A percentile compares a stretch with the other conserved stretches of the same genome.
phyloP scores from a whole-genome alignment of 2,329 filamentous ascomycete species.

The Fusarium nurragi region DNA sequence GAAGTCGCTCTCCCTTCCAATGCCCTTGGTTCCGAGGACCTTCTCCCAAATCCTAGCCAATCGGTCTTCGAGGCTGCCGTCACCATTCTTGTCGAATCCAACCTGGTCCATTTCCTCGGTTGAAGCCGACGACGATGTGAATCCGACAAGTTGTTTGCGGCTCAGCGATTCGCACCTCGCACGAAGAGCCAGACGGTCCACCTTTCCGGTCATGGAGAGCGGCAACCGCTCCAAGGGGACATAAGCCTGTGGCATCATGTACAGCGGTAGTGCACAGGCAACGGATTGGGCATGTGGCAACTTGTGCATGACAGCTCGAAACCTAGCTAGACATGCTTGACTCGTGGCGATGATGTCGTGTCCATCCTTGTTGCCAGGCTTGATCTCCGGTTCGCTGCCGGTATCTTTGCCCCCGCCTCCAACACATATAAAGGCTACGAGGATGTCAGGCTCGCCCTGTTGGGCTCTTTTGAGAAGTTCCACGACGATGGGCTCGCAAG shows the following conservation, averaged over 20 bases:
- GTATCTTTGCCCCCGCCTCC: background rate
- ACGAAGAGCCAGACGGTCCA: background rate
- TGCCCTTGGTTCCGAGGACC: background rate
- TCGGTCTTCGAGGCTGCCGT: background rate
- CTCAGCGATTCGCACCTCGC: background rate
- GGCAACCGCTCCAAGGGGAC: background rate
- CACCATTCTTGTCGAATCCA: background rate
- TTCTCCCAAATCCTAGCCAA: background rate
- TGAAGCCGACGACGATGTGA: background rate
- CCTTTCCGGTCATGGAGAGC: background rate
- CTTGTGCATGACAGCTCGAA: too few relatives aligned
- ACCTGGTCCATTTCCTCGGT: too few relatives aligned
- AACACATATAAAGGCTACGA: background rate
- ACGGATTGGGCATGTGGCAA: background rate
- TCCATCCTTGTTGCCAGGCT: background rate
- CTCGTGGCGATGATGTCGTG: background rate
- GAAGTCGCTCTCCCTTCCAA: background rate
- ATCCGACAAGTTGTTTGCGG: background rate
- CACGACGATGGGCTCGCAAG: background rate
- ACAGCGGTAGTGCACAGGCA: background rate
- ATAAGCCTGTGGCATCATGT: background rate
- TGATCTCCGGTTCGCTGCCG: too few relatives aligned
- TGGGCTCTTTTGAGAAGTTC: background rate
- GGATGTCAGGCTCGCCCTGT: background rate
- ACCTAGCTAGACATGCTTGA: background rate